Percentiles rank a stretch among this genome's conserved stretches.
Conservation (phyloP, 2,329 filamentous ascomycete species). For the Trichoderma harzianum region DNA sequence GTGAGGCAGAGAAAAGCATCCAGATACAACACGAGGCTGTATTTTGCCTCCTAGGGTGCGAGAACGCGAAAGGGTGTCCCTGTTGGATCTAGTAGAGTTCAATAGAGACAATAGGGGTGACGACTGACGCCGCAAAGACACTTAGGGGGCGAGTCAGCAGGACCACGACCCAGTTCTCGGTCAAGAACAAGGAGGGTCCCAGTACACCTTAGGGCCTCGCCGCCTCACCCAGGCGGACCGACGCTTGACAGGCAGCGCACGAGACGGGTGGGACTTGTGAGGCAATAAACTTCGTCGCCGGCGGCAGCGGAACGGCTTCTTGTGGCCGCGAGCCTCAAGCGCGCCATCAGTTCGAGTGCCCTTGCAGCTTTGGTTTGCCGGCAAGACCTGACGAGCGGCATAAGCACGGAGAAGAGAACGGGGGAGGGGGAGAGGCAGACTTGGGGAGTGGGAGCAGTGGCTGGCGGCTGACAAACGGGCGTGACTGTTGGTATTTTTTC, state of each 20-base stretch:
- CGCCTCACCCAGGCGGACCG: slow-evolving; percentile 13
- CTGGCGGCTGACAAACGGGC: slow-evolving; percentile 7
- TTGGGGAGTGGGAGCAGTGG: neutral
- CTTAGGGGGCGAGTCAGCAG: slow-evolving; percentile 1
- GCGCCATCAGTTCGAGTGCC: neutral
- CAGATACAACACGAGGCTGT: neutral
- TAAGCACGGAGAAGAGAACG: neutral
- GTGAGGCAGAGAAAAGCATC: neutral
- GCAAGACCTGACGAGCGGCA: neutral
- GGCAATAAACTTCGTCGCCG: slow-evolving; percentile 11
- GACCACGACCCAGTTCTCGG: slow-evolving; percentile 1
- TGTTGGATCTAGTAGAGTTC: slow-evolving; percentile 7
- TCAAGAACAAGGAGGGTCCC: slow-evolving; percentile 9
- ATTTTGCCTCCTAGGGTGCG: neutral
- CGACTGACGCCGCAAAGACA: slow-evolving; percentile 3
- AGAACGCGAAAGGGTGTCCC: neutral
- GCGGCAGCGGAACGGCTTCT: slow-evolving; percentile 16
- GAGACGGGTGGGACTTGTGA: slow-evolving; percentile 13
- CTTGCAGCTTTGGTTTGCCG: neutral
- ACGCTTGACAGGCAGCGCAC: slow-evolving; percentile 15
- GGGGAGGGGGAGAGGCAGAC: neutral
- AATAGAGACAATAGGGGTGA: slow-evolving; percentile 15
- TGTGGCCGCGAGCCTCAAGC: slow-evolving; percentile 11
- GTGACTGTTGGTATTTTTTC: neutral
- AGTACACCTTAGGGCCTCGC: slow-evolving; percentile 7